Percentiles rank a stretch among this genome's conserved stretches.
Evolutionary conservation across 1,284 basidiomycete species (phyloP).

Genomic region (Puccinia novopanici): DNA sequence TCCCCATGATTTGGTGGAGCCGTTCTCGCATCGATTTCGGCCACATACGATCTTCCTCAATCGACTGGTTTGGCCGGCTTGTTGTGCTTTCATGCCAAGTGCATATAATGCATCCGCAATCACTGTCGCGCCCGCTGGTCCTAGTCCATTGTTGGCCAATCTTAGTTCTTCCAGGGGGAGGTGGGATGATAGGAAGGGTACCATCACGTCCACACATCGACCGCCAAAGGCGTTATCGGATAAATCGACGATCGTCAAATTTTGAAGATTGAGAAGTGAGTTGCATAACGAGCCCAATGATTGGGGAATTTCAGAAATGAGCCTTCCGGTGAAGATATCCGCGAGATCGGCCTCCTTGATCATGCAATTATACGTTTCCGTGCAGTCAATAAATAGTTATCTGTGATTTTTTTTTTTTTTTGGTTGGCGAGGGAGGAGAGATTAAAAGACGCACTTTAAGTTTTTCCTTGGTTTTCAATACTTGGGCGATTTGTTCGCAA

Average conservation of each 20-base stretch:
- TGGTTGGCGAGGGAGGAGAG: background rate
- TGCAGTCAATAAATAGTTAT: conserved; percentile 31
- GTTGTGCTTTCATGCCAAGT: conserved; percentile 72
- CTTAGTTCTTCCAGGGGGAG: conserved; percentile 77
- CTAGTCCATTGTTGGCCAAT: conserved; percentile 96
- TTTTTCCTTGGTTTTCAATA: conserved; percentile 70
- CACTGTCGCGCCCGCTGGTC: conserved; percentile 82
- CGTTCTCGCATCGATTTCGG: conserved; percentile 90
- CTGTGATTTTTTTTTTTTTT: background rate
- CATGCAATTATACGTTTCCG: background rate
- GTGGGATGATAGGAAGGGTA: conserved; percentile 73
- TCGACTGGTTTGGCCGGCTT: conserved; percentile 70
- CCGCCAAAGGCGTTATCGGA: conserved; percentile 97
- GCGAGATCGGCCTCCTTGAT: conserved; percentile 88
- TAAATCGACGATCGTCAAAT: conserved; percentile 83
- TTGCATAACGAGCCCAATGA: conserved; percentile 86
- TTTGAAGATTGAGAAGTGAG: conserved; percentile 75
- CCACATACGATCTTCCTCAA: conserved; percentile 86
- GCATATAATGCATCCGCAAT: conserved; percentile 80
- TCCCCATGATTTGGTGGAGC: conserved; percentile 79
- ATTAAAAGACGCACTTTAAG: conserved; percentile 67
- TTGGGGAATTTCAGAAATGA: conserved; percentile 91
- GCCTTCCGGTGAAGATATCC: conserved; percentile 95
- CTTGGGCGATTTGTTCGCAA: conserved; percentile 78
- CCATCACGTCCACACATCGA: conserved; percentile 90